phyloP scores from a whole-genome alignment of 805 yeast genomes.

The Ogataea trehalophila region DNA sequence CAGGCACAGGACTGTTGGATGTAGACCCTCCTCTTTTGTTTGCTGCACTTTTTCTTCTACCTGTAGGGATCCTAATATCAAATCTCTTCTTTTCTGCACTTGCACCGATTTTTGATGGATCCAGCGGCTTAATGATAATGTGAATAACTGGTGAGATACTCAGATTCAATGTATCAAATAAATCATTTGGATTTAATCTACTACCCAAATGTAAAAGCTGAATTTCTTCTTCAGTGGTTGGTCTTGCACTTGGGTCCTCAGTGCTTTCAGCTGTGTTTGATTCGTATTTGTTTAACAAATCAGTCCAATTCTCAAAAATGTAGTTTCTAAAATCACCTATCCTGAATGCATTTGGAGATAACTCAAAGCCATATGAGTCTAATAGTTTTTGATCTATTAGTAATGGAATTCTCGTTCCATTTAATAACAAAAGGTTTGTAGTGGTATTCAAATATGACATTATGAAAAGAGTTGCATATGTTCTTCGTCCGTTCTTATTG shows the following conservation, averaged over 20 bases:
- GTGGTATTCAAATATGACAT: slow-evolving; percentile 10
- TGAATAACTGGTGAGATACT: slow-evolving; percentile 25
- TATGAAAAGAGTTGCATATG: background rate
- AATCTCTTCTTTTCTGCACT: slow-evolving; percentile 14
- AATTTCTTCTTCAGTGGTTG: slow-evolving; percentile 23
- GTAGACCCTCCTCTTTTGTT: slow-evolving; percentile 20
- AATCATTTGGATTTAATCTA: slow-evolving; percentile 24
- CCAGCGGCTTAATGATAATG: slow-evolving; percentile 26
- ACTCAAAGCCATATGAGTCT: slow-evolving; percentile 7
- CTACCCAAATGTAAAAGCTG: slow-evolving; percentile 29
- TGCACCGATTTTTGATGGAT: slow-evolving; percentile 10
- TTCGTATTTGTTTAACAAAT: slow-evolving; percentile 4
- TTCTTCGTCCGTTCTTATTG: background rate
- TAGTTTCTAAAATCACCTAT: slow-evolving; percentile 27
- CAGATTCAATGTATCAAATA: slow-evolving; percentile 19
- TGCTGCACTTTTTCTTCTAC: slow-evolving; percentile 7
- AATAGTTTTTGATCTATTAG: slow-evolving; percentile 10
- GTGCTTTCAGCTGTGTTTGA: slow-evolving; percentile 7
- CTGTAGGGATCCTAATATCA: slow-evolving; percentile 14
- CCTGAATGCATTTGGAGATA: slow-evolving; percentile 9
- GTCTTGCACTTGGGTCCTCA: slow-evolving; percentile 8
- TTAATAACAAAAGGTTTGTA: slow-evolving; percentile 18
- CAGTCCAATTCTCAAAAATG: slow-evolving; percentile 23
- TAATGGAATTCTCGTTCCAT: slow-evolving; percentile 20
- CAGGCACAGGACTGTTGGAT: slow-evolving; percentile 25